Base-by-base conservation (phyloP, 2,329 filamentous ascomycete species). In the Ophiosphaerella narmari region DNA sequence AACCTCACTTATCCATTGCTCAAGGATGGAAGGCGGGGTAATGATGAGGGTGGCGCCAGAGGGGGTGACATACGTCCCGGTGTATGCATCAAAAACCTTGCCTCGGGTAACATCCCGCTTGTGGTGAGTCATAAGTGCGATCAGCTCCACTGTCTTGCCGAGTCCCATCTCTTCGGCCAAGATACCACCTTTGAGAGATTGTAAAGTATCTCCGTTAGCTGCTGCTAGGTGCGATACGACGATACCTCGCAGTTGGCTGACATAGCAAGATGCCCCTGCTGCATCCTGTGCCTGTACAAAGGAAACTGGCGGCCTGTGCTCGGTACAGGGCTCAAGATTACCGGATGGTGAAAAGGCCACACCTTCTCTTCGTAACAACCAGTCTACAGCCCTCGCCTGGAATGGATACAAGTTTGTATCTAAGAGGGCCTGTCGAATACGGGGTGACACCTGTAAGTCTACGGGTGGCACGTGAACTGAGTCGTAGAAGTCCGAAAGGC, bases 141-240 rank as follows among this genome's bases (percentile, higher is more conserved):
- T 83, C 2, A 90, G 78, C 72, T 93, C 90, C 3, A 92, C 78
- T 0, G 89, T 93, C 70, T 93, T 93, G 1, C 89, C 89, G 1
- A 93, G 76, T 0, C 89, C 89, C 89, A 93, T 93, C 70, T 93
- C 89, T 65, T 93, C 89, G 0, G 88, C 85, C 5, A 93, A 75
- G 40, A 91, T 86, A 0, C 88, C 88, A 2, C 85, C 85, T 32
- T 65, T 71, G 2, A 79, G 50, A 13, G 62, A 83, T 74, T 18
- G 69, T 51, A 38, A 46, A 7, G 62, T 53, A 47, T 74, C 66
- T 9, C 39, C 48, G 31, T 71, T 68, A 46, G 84, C 84, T 2
- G 73, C 62, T 0, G 65, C 52, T 7, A 77, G 52, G 62, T 87
- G 78, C 33, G 75, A 75, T 1, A 83, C 80, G 4, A 86, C 76